Evolutionary conservation across 225 moss, liverwort and hornwort genomes (phyloP), one percentile per base, ranked within the genome.

Genomic region (Marchantia polymorpha): DNA sequence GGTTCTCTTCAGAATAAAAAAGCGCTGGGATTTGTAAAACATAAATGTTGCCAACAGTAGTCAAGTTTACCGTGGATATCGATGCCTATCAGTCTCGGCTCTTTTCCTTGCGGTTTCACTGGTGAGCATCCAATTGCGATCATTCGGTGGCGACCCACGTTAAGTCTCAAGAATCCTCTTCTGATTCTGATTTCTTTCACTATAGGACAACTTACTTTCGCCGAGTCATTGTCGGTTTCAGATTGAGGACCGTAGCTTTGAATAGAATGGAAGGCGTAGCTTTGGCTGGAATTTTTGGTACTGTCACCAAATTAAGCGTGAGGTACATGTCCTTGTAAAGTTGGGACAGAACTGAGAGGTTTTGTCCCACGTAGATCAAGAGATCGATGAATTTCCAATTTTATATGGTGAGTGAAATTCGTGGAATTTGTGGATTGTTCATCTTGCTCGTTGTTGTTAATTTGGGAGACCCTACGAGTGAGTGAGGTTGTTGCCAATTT

Each of bases 1-100:
- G 75, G 51, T 95, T 78, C 88, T 99, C 79, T 99, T 99, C 81
- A 99, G 93, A 90, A 75, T 95, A 90, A 99, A 99, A 85, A 99
- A 99, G 82, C 91, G 99, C 48, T 93, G 91, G 90, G 99, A 99
- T 83, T 66, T 97, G 64, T 99, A 70, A 84, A 25, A 1, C 4
- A 23, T 12, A 49, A 7, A 11, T 51, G 64, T 64, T 49, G 51
- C 50, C 64, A 64, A n/a, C 55, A 13, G 51, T 25, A 23, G 61
- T 63, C 47, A 77, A 63, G 12, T 48, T 77, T 63, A 63, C 64
- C 77, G 12, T n/a, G 20, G 51, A 25, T 16, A 64, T 77, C 51
- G 64, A 50, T 77, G 14, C 8, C 6, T 64, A 23, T 77, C 23
- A 31, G 14, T 48, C 23, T 48, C 77, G 63, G 77, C 77, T 10